A percentile compares a stretch with the other conserved stretches of the same genome.
These are phyloP conservation scores for Backusella circina DNA, from an alignment of 192 early-diverging fungal species.

Conservation along the genomic window DNA sequence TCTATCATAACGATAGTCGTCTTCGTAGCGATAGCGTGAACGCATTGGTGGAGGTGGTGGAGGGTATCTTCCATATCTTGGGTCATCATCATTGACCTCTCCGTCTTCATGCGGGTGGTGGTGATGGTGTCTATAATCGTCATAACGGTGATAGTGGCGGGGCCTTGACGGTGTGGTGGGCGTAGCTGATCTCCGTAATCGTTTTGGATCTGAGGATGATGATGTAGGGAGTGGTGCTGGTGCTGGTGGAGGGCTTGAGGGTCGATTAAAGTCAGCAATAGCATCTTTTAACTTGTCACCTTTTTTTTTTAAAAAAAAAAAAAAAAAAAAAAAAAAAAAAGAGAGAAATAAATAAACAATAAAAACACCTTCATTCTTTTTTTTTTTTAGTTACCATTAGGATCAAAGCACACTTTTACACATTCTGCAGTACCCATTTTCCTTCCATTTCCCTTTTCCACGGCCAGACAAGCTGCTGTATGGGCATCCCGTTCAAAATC, in stretches of 20 bases:
- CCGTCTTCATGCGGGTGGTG: background rate
- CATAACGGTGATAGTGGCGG: background rate
- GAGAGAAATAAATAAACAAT: background rate
- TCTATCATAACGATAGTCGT: conserved; percentile 10
- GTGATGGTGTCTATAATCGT: background rate
- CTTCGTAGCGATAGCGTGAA: conserved; percentile 8
- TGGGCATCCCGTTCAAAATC: conserved; percentile 27
- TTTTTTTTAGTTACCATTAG: conserved; percentile 21
- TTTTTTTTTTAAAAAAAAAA: background rate
- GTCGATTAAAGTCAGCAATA: conserved; percentile 7
- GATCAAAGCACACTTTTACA: conserved; percentile 39
- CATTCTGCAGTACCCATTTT: conserved; percentile 30
- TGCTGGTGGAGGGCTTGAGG: background rate
- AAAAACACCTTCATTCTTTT: background rate
- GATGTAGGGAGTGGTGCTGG: background rate
- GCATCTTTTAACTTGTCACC: conserved; percentile 26
- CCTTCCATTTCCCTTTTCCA: conserved; percentile 45
- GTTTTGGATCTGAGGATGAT: background rate
- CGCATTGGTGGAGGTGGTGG: background rate
- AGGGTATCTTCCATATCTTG: background rate
- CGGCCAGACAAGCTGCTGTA: conserved; percentile 41
- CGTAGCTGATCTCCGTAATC: background rate
- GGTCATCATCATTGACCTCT: background rate
- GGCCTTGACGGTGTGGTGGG: background rate
- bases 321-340: background rate